Evolutionary conservation across 768 basidiomycete genomes (phyloP).

Genomic region (Pulveroboletus frians): DNA sequence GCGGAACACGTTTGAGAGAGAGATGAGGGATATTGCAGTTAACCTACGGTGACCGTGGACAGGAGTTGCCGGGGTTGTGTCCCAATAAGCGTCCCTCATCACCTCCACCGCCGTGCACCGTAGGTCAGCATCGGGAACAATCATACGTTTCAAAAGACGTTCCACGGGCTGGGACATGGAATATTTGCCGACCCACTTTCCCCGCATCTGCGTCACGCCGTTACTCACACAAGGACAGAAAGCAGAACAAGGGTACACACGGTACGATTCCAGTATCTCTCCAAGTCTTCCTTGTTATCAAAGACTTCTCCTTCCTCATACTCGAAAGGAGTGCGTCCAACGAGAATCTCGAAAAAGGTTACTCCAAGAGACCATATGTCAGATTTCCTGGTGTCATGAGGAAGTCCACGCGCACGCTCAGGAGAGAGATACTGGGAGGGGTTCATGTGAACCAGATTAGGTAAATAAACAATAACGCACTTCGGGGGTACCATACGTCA

Average conservation of each 20-base stretch:
- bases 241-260: slow-evolving; percentile 34
- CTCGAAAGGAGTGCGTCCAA: slow-evolving; percentile 91
- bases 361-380: slow-evolving; percentile 84
- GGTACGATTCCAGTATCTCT: slow-evolving; percentile 83
- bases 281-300: slow-evolving; percentile 70
- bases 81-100: slow-evolving; percentile 67
- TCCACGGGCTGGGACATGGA: slow-evolving; percentile 64
- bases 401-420: slow-evolving; percentile 80
- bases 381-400: slow-evolving; percentile 91
- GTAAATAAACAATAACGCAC: slow-evolving; percentile 34
- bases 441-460: background rate
- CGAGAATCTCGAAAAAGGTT: slow-evolving; percentile 91
- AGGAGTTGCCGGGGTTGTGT: slow-evolving; percentile 26
- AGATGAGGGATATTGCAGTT: slow-evolving; percentile 11
- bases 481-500: slow-evolving; percentile 90
- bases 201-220: slow-evolving; percentile 46
- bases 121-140: slow-evolving; percentile 75
- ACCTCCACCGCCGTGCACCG: slow-evolving; percentile 66
- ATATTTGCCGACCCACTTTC: slow-evolving; percentile 74
- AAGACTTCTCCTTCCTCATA: slow-evolving; percentile 75
- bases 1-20: background rate
- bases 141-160: slow-evolving; percentile 68
- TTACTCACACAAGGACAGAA: background rate
- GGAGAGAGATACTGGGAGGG: slow-evolving; percentile 77
- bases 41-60: slow-evolving; percentile 40